Evolutionary conservation across 1,284 basidiomycete species (phyloP), one percentile per base, ranked within the genome.

Genomic region (Leucoagaricus sp.): DNA sequence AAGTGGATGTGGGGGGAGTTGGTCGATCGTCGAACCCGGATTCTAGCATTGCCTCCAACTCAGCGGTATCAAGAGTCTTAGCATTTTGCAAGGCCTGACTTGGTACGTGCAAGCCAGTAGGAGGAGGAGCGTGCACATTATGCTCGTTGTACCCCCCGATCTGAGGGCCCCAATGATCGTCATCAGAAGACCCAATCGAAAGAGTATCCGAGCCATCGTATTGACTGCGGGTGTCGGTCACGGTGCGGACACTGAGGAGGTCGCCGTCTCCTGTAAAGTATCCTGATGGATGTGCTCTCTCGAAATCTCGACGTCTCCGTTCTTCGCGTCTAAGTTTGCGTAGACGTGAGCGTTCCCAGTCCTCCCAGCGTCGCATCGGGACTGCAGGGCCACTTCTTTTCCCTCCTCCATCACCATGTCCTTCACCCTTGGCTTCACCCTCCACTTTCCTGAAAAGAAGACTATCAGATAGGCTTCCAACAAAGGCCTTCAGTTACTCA

Each of bases 321-420:
- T 97, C 95, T 67, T 98, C 96, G 3, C 97, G 87, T 63, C 85
- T 87, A 42, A 95, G 65, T 75, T 98, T 98, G 59, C 96, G 90
- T 52, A 98, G 78, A 33, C 96, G 84, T n/a, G 93, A 96, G 38
- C 95, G 86, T 72, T 99, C 97, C 97, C 97, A 99, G 67, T 99
- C 97, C 73, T 99, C 96, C 97, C 97, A 99, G 56, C 96, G 82
- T 36, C 97, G 86, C 67, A 98, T 75, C 0, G 97, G 95, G 25
- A 99, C 86, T 0, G 82, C 83, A 41, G 79, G 75, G 1, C 82
- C 86, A 46, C 53, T 82, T 78, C 42, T 79, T 76, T 4, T 76
- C n/a, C 75, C 80, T 48, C 80, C 83, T 29, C 86, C 86, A 17
- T 81, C 83, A 23, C 85, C 91, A 66, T 97, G 94, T 7, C 84